Evolutionary conservation across 352 stramenopile genomes (phyloP).

Genomic region (Phytophthora agathidicida): DNA sequence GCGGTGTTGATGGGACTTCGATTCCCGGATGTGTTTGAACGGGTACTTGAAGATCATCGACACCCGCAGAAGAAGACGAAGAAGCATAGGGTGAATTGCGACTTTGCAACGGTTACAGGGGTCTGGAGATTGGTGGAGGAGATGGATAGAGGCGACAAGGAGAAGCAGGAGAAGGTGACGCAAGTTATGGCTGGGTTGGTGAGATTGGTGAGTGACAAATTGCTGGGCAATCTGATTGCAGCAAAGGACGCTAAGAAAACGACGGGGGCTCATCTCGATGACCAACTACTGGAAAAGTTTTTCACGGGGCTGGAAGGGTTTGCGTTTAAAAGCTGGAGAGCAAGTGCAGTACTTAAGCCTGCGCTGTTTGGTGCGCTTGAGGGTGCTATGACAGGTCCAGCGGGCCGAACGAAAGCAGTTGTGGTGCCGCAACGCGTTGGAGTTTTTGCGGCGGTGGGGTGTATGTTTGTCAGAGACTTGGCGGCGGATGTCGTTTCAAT

Average conservation of each 20-base stretch:
- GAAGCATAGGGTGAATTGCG: constrained; percentile 47
- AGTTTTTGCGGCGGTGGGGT: constrained; percentile 41
- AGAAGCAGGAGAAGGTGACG: constrained; percentile 12
- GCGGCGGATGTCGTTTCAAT: constrained; percentile 28
- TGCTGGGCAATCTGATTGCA: constrained; percentile 11
- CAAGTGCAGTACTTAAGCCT: constrained; percentile 31
- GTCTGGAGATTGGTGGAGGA: constrained; percentile 61
- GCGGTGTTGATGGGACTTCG: constrained; percentile 43
- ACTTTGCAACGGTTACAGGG: constrained; percentile 63
- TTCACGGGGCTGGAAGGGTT: constrained; percentile 59
- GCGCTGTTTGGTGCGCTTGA: constrained; percentile 34
- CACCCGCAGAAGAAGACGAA: constrained; percentile 3
- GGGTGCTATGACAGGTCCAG: not conserved
- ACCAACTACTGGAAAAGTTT: constrained; percentile 72
- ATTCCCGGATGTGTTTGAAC: constrained; percentile 28
- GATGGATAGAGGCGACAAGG: constrained; percentile 28
- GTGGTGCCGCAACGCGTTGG: constrained; percentile 18
- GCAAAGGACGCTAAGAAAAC: constrained; percentile 8
- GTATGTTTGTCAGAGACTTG: constrained; percentile 55
- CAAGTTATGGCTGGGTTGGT: constrained; percentile 35
- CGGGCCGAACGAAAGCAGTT: not conserved
- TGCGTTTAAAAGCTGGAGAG: constrained; percentile 53
- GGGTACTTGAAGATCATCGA: constrained; percentile 27
- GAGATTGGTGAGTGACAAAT: constrained; percentile 33
- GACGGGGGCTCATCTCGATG: constrained; percentile 32